A percentile compares a stretch with the other conserved stretches of the same genome.
These are phyloP conservation scores for Verticillium isaacii DNA, from an alignment of 2,329 filamentous ascomycete genomes.

Conservation along the genomic window DNA sequence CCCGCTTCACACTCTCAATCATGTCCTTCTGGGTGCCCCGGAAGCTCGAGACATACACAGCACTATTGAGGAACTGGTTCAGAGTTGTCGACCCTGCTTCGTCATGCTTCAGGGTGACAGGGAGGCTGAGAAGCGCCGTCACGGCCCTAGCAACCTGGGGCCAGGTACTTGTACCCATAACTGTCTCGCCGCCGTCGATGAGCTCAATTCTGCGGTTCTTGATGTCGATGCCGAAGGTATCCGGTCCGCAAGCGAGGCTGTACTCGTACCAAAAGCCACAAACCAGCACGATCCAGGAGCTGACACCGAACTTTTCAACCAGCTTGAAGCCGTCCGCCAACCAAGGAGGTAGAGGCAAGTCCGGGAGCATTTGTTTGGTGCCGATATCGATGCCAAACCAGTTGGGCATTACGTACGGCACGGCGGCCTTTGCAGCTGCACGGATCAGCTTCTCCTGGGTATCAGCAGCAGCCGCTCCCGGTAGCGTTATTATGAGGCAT, in stretches of 20 bases:
- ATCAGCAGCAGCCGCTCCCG: slow-evolving; percentile 6
- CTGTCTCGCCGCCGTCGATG: slow-evolving; percentile 53
- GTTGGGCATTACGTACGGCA: no score
- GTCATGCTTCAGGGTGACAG: not conserved
- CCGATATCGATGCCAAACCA: no score
- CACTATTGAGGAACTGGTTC: slow-evolving; percentile 35
- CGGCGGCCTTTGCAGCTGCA: no score
- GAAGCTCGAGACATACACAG: slow-evolving; percentile 52
- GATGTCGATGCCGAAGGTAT: slow-evolving; percentile 41
- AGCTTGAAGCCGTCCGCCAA: slow-evolving; percentile 6
- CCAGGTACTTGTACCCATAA: slow-evolving; percentile 56
- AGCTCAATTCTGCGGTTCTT: slow-evolving; percentile 33
- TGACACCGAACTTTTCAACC: slow-evolving; percentile 30
- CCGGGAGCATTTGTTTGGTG: no score
- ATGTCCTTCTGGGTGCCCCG: slow-evolving; percentile 58
- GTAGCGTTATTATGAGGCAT: slow-evolving; percentile 48
- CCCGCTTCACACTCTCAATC: slow-evolving; percentile 53
- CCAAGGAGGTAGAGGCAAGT: slow-evolving; percentile 13
- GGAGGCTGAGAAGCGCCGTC: slow-evolving; percentile 33
- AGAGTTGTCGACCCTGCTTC: no score
- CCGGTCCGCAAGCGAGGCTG: slow-evolving; percentile 26
- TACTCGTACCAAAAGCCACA: slow-evolving; percentile 52
- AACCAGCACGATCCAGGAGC: slow-evolving; percentile 20
- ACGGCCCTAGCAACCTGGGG: slow-evolving; percentile 43
- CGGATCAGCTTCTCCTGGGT: no score